Evolutionary conservation across 1,284 basidiomycete genomes (phyloP).

Genomic region (Ceratobasidium sp.): DNA sequence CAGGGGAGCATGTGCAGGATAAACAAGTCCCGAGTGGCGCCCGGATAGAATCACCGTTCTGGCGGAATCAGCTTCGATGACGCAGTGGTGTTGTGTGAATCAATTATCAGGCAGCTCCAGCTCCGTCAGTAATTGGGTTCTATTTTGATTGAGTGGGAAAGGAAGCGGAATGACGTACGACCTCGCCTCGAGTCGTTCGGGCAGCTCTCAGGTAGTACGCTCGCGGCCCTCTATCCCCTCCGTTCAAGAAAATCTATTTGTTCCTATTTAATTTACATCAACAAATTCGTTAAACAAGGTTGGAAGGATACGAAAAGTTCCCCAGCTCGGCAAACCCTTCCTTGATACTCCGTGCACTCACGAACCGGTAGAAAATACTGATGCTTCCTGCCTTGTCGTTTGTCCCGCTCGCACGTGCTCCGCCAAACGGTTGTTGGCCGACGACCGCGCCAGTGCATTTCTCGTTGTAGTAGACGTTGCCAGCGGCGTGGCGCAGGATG

Average conservation of each 20-base stretch:
- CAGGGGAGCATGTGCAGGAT: background rate
- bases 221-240: background rate
- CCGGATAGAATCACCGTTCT: conserved; percentile 10
- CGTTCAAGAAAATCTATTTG: conserved; percentile 7
- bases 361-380: conserved; percentile 89
- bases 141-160: background rate
- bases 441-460: conserved; percentile 97
- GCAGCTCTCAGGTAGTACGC: background rate
- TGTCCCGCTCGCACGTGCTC: conserved; percentile 92
- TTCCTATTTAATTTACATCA: conserved; percentile 8
- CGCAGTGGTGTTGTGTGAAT: background rate
- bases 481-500: conserved; percentile 85
- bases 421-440: conserved; percentile 97
- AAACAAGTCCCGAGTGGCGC: conserved; percentile 6
- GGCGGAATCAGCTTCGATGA: background rate
- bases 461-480: conserved; percentile 95
- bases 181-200: background rate
- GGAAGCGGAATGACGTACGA: conserved; percentile 1
- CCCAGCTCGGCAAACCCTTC: conserved; percentile 90
- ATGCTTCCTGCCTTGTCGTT: conserved; percentile 98
- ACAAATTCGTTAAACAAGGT: conserved; percentile 67
- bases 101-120: background rate
- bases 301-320: conserved; percentile 86
- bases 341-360: conserved; percentile 94
- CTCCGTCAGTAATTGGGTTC: background rate